Conservation (phyloP, 2,329 filamentous ascomycete species). For the Rosellinia necatrix region DNA sequence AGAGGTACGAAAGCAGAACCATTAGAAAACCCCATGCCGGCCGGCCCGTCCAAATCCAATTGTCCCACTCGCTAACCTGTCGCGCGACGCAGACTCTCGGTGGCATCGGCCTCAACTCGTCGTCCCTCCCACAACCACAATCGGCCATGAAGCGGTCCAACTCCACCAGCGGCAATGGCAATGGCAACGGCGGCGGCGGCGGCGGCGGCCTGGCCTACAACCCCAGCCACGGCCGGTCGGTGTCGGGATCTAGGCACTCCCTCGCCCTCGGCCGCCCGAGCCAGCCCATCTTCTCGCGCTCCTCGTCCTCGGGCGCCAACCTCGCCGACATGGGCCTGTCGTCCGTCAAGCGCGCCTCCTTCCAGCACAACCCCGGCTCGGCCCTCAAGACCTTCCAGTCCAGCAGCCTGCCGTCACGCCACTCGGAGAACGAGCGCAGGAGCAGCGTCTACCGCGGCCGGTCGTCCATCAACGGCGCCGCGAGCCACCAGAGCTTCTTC, state of each 20-base stretch:
- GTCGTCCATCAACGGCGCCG: slow-evolving; percentile 69
- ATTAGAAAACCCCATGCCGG: slow-evolving; percentile 19
- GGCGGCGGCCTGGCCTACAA: slow-evolving; percentile 67
- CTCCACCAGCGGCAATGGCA: slow-evolving; percentile 70
- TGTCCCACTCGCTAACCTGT: not conserved
- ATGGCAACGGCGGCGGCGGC: slow-evolving; percentile 73
- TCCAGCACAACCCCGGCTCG: slow-evolving; percentile 66
- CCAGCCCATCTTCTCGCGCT: slow-evolving; percentile 84
- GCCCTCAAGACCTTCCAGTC: slow-evolving; percentile 73
- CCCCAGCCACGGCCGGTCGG: slow-evolving; percentile 76
- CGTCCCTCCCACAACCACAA: slow-evolving; percentile 84
- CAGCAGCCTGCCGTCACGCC: slow-evolving; percentile 48
- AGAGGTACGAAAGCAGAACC: slow-evolving; percentile 66
- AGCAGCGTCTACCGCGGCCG: slow-evolving; percentile 81
- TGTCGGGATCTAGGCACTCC: slow-evolving; percentile 83
- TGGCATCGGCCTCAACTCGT: slow-evolving; percentile 79
- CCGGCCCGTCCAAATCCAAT: slow-evolving; percentile 24
- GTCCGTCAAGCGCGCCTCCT: slow-evolving; percentile 82
- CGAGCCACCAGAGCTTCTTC: slow-evolving; percentile 90
- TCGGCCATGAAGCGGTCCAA: slow-evolving; percentile 94
- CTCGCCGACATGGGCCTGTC: slow-evolving; percentile 79
- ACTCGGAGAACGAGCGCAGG: slow-evolving; percentile 63
- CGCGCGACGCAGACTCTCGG: slow-evolving; percentile 72
- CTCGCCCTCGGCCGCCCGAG: slow-evolving; percentile 82
- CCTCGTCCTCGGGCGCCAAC: slow-evolving; percentile 82